Percentiles rank a stretch among this genome's conserved stretches.
Evolutionary conservation across 441 rosid genomes (phyloP).

Genomic region (Croton laevigatus): DNA sequence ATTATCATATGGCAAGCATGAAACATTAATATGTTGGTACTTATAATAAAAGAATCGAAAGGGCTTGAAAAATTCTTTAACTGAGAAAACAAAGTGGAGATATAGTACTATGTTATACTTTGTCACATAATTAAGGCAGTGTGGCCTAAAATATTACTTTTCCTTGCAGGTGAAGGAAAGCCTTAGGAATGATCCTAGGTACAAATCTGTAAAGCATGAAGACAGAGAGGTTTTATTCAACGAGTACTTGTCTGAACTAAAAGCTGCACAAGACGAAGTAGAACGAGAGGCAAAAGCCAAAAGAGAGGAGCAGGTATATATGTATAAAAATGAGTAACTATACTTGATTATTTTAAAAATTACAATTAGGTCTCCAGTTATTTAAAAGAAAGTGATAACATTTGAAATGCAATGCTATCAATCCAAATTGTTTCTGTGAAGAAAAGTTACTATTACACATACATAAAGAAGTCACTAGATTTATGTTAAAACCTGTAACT

Average conservation of each 20-base stretch:
- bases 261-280: conserved; percentile 62
- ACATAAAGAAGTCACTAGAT: too few species aligned
- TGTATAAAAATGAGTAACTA: too few species aligned
- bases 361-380: too few species aligned
- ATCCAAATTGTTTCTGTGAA: too few species aligned
- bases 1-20: background rate
- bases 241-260: conserved; percentile 72
- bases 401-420: too few species aligned
- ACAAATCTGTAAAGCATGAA: conserved; percentile 71
- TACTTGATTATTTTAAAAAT: too few species aligned
- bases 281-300: conserved; percentile 67
- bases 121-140: background rate
- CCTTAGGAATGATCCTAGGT: conserved; percentile 84
- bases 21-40: background rate
- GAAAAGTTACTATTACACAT: too few species aligned
- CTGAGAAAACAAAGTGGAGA: background rate
- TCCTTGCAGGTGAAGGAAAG: conserved; percentile 74
- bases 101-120: background rate
- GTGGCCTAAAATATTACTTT: background rate
- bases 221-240: conserved; percentile 79
- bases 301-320: conserved; percentile 78
- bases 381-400: too few species aligned
- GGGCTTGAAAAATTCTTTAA: background rate
- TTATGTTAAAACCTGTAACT: too few species aligned
- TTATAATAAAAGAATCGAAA: background rate